Percentiles rank a stretch among this genome's conserved stretches.
Evolutionary conservation across 371 early-diverging fungal genomes (phyloP).

Genomic region (Mortierella sp.): DNA sequence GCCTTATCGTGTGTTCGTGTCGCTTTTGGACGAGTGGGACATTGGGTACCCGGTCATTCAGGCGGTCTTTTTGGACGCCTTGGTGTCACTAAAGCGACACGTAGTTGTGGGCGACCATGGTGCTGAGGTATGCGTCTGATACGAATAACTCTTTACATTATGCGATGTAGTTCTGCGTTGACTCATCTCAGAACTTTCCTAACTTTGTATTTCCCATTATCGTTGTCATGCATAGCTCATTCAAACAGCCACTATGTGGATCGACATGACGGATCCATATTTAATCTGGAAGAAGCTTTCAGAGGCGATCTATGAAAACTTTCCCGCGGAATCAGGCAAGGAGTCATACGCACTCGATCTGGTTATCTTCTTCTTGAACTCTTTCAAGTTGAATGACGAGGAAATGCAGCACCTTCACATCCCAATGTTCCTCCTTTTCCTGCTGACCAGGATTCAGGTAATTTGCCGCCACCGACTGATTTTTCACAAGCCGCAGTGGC

Average conservation of each 20-base stretch:
- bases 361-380: slow-evolving; percentile 75
- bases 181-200: not conserved
- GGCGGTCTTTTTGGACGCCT: slow-evolving; percentile 77
- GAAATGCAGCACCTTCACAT: slow-evolving; percentile 85
- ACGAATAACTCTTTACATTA: not conserved
- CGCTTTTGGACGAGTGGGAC: slow-evolving; percentile 89
- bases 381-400: slow-evolving; percentile 83
- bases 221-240: slow-evolving; percentile 63
- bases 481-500: not conserved
- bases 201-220: not conserved
- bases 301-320: slow-evolving; percentile 63
- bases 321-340: slow-evolving; percentile 57
- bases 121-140: slow-evolving; percentile 60
- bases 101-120: slow-evolving; percentile 56
- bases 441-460: slow-evolving; percentile 71
- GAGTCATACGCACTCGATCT: slow-evolving; percentile 67
- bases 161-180: not conserved
- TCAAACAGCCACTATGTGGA: slow-evolving; percentile 89
- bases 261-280: slow-evolving; percentile 89
- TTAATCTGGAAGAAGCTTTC: slow-evolving; percentile 84
- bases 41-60: slow-evolving; percentile 85
- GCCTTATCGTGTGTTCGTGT: slow-evolving; percentile 86
- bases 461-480: not conserved
- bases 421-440: slow-evolving; percentile 76
- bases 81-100: slow-evolving; percentile 73